Conservation (phyloP, 768 basidiomycete species). For the Terana coerulea region DNA sequence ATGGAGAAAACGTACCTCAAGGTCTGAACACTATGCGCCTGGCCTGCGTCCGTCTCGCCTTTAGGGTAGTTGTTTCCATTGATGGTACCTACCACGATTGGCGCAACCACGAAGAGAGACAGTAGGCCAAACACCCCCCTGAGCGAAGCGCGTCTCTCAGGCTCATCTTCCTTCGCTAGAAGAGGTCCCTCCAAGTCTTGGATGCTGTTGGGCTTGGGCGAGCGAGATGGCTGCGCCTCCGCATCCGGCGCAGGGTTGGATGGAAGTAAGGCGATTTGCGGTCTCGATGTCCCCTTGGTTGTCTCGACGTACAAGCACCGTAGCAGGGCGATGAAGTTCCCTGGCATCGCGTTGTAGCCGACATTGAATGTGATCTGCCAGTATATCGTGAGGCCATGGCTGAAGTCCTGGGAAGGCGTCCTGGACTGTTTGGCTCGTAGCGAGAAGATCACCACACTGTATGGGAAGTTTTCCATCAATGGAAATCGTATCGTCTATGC, state of each 20-base stretch:
- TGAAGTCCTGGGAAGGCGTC: not conserved
- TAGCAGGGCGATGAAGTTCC: slow-evolving; percentile 11
- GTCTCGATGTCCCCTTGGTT: too few relatives aligned
- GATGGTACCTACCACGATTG: slow-evolving; percentile 7
- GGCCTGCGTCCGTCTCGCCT: slow-evolving; percentile 4
- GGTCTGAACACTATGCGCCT: not conserved
- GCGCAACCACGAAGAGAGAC: not conserved
- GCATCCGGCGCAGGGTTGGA: too few relatives aligned
- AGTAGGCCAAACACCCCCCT: slow-evolving; percentile 1
- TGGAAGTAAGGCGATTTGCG: too few relatives aligned
- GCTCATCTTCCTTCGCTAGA: slow-evolving; percentile 9
- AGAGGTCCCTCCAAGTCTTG: too few relatives aligned
- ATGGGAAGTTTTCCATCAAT: slow-evolving; percentile 5
- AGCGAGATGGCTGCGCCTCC: too few relatives aligned
- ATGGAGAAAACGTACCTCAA: slow-evolving; percentile 4
- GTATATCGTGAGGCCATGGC: slow-evolving; percentile 3
- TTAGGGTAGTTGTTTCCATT: slow-evolving; percentile 1
- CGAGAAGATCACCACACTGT: not conserved
- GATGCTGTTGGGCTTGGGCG: too few relatives aligned
- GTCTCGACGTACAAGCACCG: too few relatives aligned
- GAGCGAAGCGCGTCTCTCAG: not conserved
- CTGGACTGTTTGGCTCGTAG: not conserved
- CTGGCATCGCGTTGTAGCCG: slow-evolving; percentile 4
- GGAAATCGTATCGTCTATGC: too few relatives aligned
- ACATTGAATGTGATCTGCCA: slow-evolving; percentile 8